Conservation (phyloP, 2,329 filamentous ascomycete genomes). For the Diaporthe humulicola region DNA sequence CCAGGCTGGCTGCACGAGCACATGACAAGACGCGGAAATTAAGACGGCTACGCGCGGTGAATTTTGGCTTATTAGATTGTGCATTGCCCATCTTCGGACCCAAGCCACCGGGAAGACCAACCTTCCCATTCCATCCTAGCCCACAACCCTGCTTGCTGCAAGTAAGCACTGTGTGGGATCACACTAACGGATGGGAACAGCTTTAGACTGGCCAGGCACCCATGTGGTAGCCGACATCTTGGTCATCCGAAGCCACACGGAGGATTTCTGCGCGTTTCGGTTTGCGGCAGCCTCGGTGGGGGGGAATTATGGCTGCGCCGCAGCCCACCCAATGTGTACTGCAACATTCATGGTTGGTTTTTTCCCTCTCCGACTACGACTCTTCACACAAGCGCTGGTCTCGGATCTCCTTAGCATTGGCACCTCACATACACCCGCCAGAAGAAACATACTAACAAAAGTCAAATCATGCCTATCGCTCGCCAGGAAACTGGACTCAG, state of each 20-base stretch:
- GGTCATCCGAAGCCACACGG: background rate
- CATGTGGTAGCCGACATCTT: background rate
- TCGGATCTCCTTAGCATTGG: background rate
- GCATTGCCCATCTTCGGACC: slow-evolving; percentile 1
- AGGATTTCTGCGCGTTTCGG: slow-evolving; percentile 22
- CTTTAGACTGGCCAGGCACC: background rate
- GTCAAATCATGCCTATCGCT: slow-evolving; percentile 30
- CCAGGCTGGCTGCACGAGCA: background rate
- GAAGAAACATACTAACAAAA: background rate
- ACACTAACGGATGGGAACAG: slow-evolving; percentile 11
- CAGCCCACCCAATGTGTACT: background rate
- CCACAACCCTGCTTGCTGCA: slow-evolving; percentile 4
- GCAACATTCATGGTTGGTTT: background rate
- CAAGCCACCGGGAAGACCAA: slow-evolving; percentile 15
- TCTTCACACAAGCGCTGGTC: background rate
- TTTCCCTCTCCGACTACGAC: background rate
- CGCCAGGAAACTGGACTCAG: slow-evolving; percentile 36
- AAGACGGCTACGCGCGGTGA: background rate
- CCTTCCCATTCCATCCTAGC: slow-evolving; percentile 29
- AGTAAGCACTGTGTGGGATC: slow-evolving; percentile 5
- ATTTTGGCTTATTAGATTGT: background rate
- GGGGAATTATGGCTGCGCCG: background rate
- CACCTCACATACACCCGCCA: background rate
- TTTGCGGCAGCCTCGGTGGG: background rate
- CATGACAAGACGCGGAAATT: background rate